Conservation (phyloP, 2,329 filamentous ascomycete genomes). For the Salinomyces thailandicus region DNA sequence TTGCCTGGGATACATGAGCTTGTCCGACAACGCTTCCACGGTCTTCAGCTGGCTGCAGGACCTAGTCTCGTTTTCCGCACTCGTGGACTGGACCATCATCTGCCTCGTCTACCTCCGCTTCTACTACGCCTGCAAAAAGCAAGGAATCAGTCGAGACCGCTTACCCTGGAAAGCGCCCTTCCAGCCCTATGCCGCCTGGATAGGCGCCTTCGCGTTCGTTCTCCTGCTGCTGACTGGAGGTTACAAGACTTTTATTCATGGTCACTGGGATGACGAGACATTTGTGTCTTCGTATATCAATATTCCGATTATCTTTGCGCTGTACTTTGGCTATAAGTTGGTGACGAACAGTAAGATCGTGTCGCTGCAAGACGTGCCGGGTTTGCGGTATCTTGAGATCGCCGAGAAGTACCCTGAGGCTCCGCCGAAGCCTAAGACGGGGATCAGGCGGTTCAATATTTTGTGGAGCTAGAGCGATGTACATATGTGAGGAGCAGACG, state of each 20-base stretch:
- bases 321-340: slow-evolving; percentile 22
- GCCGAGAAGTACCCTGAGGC: slow-evolving; percentile 19
- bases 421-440: slow-evolving; percentile 9
- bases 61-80: slow-evolving; percentile 3
- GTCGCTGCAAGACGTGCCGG: slow-evolving; percentile 16
- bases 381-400: slow-evolving; percentile 20
- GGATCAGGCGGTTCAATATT: slow-evolving; percentile 20
- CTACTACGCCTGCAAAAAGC: slow-evolving; percentile 2
- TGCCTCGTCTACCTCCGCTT: slow-evolving; percentile 2
- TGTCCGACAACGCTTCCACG: slow-evolving; percentile 18
- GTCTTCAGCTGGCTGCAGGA: slow-evolving; percentile 26
- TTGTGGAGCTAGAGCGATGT: too few species aligned
- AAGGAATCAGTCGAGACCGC: slow-evolving; percentile 4
- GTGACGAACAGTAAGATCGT: slow-evolving; percentile 19
- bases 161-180: slow-evolving; percentile 21
- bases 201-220: slow-evolving; percentile 12
- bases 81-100: slow-evolving; percentile 4
- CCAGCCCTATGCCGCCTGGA: slow-evolving; percentile 22
- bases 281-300: slow-evolving; percentile 23
- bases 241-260: slow-evolving; percentile 21
- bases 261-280: slow-evolving; percentile 16
- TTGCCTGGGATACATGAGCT: slow-evolving; percentile 4
- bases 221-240: slow-evolving; percentile 22
- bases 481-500: too few species aligned
- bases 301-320: slow-evolving; percentile 18